phyloP scores from a whole-genome alignment of 345 rosid genomes.

The Dipteronia sinensis region DNA sequence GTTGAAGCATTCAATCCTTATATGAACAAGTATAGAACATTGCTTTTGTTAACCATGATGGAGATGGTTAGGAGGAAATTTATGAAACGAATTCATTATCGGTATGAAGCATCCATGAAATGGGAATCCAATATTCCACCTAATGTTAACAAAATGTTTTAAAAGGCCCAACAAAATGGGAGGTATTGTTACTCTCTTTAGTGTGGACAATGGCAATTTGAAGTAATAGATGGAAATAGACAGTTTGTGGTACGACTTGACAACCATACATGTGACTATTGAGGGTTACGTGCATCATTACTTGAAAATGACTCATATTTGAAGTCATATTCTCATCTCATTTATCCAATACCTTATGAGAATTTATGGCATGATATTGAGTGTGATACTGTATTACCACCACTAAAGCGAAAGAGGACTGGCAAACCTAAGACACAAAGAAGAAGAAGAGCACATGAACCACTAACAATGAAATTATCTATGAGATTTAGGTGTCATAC shows the following conservation, averaged over 20 bases:
- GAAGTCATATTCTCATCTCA: not conserved
- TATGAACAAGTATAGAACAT: not conserved
- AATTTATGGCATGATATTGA: not conserved
- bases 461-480: no score
- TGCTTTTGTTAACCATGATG: not conserved
- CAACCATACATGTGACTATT: not conserved
- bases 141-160: not conserved
- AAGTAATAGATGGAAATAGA: not conserved
- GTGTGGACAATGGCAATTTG: not conserved
- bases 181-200: not conserved
- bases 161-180: not conserved
- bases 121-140: not conserved
- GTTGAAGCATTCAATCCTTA: not conserved
- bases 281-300: not conserved
- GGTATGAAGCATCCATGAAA: not conserved
- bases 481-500: no score
- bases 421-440: not conserved
- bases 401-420: accelerated
- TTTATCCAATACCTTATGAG: not conserved
- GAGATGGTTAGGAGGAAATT: not conserved
- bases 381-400: not conserved
- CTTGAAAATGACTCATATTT: not conserved
- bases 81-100: not conserved
- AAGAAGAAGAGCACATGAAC: no score
- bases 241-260: not conserved